These are phyloP conservation scores for Globisporangium abappressorium DNA, from an alignment of 352 stramenopile species.

Conservation along the genomic window DNA sequence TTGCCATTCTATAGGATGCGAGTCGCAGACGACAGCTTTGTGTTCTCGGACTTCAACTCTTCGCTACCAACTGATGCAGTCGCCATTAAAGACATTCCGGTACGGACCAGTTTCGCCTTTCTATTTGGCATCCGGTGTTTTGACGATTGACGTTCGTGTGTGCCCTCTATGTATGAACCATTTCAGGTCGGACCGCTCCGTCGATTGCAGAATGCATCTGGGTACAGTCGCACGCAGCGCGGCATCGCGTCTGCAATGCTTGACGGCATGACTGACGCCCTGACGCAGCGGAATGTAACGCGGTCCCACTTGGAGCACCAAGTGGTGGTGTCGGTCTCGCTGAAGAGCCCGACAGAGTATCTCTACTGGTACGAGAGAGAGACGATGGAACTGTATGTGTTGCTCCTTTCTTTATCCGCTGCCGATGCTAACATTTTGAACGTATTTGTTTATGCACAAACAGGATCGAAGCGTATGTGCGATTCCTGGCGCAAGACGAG, in stretches of 20 bases:
- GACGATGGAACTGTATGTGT: background rate
- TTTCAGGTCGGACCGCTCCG: slow-evolving; percentile 67
- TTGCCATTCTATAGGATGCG: slow-evolving; percentile 60
- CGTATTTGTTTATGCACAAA: background rate
- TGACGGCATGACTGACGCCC: slow-evolving; percentile 59
- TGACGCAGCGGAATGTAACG: slow-evolving; percentile 80
- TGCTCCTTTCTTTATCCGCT: background rate
- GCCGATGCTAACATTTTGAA: background rate
- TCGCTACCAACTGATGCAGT: slow-evolving; percentile 73
- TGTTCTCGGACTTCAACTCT: slow-evolving; percentile 82
- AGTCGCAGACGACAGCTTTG: slow-evolving; percentile 80
- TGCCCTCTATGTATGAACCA: background rate
- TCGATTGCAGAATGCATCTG: slow-evolving; percentile 78
- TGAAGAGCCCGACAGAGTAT: slow-evolving; percentile 79
- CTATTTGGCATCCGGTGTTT: background rate
- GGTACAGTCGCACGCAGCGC: slow-evolving; percentile 65
- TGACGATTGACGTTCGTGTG: background rate
- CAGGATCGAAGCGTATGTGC: slow-evolving; percentile 81
- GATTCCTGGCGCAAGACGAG: slow-evolving; percentile 77
- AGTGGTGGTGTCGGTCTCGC: slow-evolving; percentile 48
- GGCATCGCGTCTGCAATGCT: slow-evolving; percentile 71
- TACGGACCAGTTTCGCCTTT: slow-evolving; percentile 17
- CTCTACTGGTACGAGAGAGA: slow-evolving; percentile 60
- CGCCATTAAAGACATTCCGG: slow-evolving; percentile 55
- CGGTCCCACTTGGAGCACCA: slow-evolving; percentile 84